Base-by-base conservation (phyloP, 2,329 filamentous ascomycete genomes). In the Hypoxylon sp. region DNA sequence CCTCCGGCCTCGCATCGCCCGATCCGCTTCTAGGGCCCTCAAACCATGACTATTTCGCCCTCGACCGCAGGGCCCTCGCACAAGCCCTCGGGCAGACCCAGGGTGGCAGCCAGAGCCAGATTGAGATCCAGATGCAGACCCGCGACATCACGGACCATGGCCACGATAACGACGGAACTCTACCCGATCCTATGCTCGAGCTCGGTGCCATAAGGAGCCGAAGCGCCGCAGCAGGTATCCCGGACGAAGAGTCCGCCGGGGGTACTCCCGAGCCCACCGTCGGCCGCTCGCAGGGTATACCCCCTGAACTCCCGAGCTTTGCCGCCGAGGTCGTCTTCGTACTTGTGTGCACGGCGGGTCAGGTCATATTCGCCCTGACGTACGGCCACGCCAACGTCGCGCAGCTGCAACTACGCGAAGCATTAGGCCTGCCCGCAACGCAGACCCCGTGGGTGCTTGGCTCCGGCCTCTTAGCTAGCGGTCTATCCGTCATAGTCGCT, bases 401-500 rank as follows among this genome's bases (percentile, higher is more conserved):
- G 14, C 80, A 82, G 68, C 67, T 76, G 26, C 70, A 75, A 18
- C 71, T 82, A 54, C 74, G 77, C 33, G 42, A 67, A 11, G 78
- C 78, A 1, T 70, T 82, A 2, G 79, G 75, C 0, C 76, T 82
- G n/a, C 72, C 74, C 8, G 77, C 76, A 46, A 76, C 77, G 3
- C 72, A 81, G 56, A 71, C 80, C 1, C 79, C 80, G 1, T 82
- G 80, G 80, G 73, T 82, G 0, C 71, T 80, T 1, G 80, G 80
- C 6, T 75, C 79, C 1, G 80, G 79, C 61, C 74, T 80, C 30
- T 74, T 78, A 1, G 80, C 80, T 1, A 77, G 80, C 8, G 80
- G 80, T 1, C 63, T 82, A 1, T 80, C 78, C 0, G 80, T 82
- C 24, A 78, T 82, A 8, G 72, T 76, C n/a, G 81, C 71, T 0